Conservation (phyloP, 352 stramenopile genomes). For the Pythium oligandrum region DNA sequence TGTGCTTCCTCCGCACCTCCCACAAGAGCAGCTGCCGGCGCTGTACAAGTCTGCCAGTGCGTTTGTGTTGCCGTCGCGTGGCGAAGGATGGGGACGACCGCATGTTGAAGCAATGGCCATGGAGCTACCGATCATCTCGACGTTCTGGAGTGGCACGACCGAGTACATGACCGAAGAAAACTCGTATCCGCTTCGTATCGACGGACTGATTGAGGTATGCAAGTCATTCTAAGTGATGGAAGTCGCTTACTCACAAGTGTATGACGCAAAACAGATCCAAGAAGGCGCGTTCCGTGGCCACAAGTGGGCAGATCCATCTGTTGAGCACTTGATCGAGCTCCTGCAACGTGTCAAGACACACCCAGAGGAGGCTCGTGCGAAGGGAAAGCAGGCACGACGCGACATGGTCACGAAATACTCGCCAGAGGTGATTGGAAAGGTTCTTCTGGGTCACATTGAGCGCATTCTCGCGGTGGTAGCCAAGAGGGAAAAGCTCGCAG, state of each 20-base stretch:
- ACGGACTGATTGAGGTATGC: slow-evolving; percentile 71
- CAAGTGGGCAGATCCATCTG: slow-evolving; percentile 84
- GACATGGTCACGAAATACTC: slow-evolving; percentile 87
- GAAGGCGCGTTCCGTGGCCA: slow-evolving; percentile 76
- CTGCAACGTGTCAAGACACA: slow-evolving; percentile 50
- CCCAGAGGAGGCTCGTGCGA: slow-evolving; percentile 59
- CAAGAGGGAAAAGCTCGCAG: slow-evolving; percentile 9
- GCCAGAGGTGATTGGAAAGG: slow-evolving; percentile 56
- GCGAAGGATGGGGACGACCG: slow-evolving; percentile 92
- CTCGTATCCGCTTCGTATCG: slow-evolving; percentile 76
- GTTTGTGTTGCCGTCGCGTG: slow-evolving; percentile 88
- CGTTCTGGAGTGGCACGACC: slow-evolving; percentile 89
- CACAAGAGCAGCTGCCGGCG: slow-evolving; percentile 43
- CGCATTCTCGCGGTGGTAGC: slow-evolving; percentile 49
- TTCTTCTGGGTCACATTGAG: slow-evolving; percentile 64
- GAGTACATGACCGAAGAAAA: slow-evolving; percentile 88
- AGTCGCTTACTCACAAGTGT: background rate
- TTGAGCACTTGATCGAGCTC: slow-evolving; percentile 63
- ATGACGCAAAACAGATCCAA: slow-evolving; percentile 37
- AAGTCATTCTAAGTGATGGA: background rate
- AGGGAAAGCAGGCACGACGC: slow-evolving; percentile 57
- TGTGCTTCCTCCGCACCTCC: slow-evolving; percentile 56
- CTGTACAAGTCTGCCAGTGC: slow-evolving; percentile 78
- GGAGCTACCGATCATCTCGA: slow-evolving; percentile 86
- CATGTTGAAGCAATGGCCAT: slow-evolving; percentile 94